Percentiles rank a stretch among this genome's conserved stretches.
These are phyloP conservation scores for Oryza meyeriana DNA, from an alignment of 176 grass and related monocot genomes.

Conservation along the genomic window DNA sequence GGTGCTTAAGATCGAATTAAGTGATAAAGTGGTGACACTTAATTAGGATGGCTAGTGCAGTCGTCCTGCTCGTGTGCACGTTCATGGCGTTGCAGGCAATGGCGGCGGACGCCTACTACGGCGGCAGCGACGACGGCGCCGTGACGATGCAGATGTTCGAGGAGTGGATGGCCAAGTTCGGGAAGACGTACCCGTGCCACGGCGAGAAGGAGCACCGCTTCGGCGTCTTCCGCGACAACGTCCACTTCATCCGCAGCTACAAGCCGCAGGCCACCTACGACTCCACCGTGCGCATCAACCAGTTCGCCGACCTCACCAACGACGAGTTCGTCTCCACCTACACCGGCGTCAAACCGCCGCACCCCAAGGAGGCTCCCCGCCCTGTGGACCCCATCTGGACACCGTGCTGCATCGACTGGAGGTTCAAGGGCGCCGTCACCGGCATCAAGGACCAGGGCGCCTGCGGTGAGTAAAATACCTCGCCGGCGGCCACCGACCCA, in stretches of 20 bases:
- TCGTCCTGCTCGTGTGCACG: neutral
- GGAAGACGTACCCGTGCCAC: neutral
- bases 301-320: neutral
- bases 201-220: conserved; percentile 21
- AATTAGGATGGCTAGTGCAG: too few species aligned
- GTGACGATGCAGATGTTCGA: conserved; percentile 6
- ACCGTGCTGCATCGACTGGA: conserved; percentile 18
- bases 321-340: conserved; percentile 19
- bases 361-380: neutral
- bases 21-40: neutral
- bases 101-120: neutral
- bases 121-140: neutral
- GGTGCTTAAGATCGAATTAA: too few species aligned
- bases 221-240: conserved; percentile 5
- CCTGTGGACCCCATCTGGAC: neutral
- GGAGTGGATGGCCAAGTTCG: neutral
- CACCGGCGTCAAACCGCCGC: neutral
- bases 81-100: neutral
- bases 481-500: too few species aligned
- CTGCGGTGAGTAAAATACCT: neutral
- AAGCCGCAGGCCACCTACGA: neutral
- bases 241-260: conserved; percentile 14
- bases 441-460: conserved; percentile 4
- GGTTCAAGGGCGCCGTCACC: conserved; percentile 18
- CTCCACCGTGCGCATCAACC: conserved; percentile 7